Percentiles rank a stretch among this genome's conserved stretches.
Conservation (phyloP, 2,329 filamentous ascomycete species). For the Hortaea werneckii region DNA sequence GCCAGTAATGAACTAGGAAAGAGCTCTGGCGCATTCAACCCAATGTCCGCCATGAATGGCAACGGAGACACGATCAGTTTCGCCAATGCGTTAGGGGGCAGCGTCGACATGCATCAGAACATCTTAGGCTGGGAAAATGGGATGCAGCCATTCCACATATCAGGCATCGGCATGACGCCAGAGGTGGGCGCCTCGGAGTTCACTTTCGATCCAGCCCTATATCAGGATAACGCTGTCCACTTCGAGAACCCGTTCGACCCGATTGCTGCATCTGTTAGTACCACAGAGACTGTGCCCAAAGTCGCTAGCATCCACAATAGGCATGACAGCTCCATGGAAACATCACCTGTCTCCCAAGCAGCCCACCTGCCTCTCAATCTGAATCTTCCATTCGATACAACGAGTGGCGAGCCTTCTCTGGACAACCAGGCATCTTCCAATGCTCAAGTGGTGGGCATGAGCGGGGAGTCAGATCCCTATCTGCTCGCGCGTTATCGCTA, state of each 20-base stretch:
- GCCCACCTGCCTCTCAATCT: slow-evolving; percentile 12
- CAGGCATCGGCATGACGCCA: slow-evolving; percentile 12
- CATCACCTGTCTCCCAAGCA: slow-evolving; percentile 14
- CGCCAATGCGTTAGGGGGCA: slow-evolving; percentile 10
- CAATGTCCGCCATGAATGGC: background rate
- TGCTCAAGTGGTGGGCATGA: slow-evolving; percentile 24
- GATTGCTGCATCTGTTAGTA: slow-evolving; percentile 14
- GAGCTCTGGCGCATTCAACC: slow-evolving; percentile 11
- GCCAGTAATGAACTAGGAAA: slow-evolving; percentile 5
- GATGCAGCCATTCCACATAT: slow-evolving; percentile 18
- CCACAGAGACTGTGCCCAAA: slow-evolving; percentile 2
- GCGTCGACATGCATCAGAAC: slow-evolving; percentile 18
- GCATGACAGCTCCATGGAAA: slow-evolving; percentile 14
- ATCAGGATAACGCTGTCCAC: slow-evolving; percentile 14
- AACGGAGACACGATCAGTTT: slow-evolving; percentile 5
- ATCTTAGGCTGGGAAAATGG: slow-evolving; percentile 20
- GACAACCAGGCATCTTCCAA: slow-evolving; percentile 23
- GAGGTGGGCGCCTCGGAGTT: slow-evolving; percentile 13
- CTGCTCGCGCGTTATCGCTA: slow-evolving; percentile 24
- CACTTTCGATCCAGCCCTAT: slow-evolving; percentile 20
- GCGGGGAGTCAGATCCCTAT: slow-evolving; percentile 25
- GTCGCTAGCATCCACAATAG: slow-evolving; percentile 5
- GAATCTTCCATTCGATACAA: slow-evolving; percentile 17
- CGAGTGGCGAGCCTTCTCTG: slow-evolving; percentile 21
- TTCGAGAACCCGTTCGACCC: slow-evolving; percentile 19